Evolutionary conservation across 495 filamentous ascomycete species (phyloP), one percentile per base, ranked within the genome.

Genomic region (Penicillium herquei): DNA sequence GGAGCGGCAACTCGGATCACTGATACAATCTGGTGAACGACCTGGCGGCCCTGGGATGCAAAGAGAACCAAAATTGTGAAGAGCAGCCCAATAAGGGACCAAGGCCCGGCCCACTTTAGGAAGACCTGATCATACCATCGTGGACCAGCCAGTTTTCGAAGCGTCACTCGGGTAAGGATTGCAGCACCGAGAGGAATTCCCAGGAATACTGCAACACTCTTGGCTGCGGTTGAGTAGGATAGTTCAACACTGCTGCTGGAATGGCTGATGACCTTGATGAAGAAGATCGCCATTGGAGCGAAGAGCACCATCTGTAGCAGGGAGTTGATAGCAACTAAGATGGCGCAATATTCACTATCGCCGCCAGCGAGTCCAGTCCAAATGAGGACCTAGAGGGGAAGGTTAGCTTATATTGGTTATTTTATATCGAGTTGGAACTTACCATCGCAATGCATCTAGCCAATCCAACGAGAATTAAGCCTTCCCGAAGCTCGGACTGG

Each of bases 41-140:
- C 90, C 42, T 87, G 85, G 10, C 69, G 71, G 14, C 91, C 91
- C 62, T 96, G 90, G 1, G 84, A 87, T 0, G 90, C 90, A 65
- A 96, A 95, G 21, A 96, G 79, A 8, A 96, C 84, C 11, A 94
- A 59, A 60, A 96, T 93, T 6, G 91, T 95, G 71, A 87, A 96
- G 3, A 96, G 77, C 6, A 96, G 81, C 0, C 90, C 91, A 64
- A 96, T 84, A 4, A 96, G 75, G 1, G 89, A 93, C 81, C 82
- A 88, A 0, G 91, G 91, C 0, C 82, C 77, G 7, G 79, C 64
- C 69, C 80, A 87, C 40, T 78, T 81, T n/a, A 96, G 61, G 65
- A 95, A 94, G 6, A 80, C 74, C 8, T 74, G 57, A 33, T 91
- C 79, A 69, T 88, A 96, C 78, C 84, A 88, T 0, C 72, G 65